phyloP scores from a whole-genome alignment of 148 eudicot genomes.

The Persicaria tinctoria region DNA sequence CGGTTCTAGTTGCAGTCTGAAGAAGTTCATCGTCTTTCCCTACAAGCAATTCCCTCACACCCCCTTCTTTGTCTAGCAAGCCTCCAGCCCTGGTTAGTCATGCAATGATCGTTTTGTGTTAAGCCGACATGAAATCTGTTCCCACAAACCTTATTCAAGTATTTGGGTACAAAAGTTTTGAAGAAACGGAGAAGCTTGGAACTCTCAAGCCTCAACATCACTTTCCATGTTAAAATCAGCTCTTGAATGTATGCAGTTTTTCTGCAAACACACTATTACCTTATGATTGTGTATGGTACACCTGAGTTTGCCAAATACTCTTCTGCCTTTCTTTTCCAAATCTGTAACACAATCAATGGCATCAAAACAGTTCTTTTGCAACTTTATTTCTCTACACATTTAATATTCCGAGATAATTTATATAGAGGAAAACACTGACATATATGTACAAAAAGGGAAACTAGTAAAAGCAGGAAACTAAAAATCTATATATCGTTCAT shows the following conservation, averaged over 20 bases:
- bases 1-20: slow-evolving; percentile 53
- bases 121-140: neutral
- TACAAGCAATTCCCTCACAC: slow-evolving; percentile 58
- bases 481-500: too few species aligned
- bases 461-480: too few species aligned
- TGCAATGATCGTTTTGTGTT: neutral
- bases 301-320: slow-evolving; percentile 92
- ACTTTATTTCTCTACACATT: too few species aligned
- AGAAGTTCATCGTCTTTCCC: slow-evolving; percentile 97
- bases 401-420: too few species aligned
- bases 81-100: slow-evolving; percentile 69
- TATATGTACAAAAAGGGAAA: too few species aligned
- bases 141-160: neutral
- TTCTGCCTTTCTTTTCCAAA: slow-evolving; percentile 96
- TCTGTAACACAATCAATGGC: slow-evolving; percentile 26
- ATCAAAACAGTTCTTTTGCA: neutral
- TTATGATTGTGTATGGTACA: slow-evolving; percentile 82
- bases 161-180: neutral
- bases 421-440: too few species aligned
- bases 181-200: neutral
- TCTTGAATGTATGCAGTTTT: neutral
- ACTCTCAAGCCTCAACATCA: neutral
- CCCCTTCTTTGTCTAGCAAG: slow-evolving; percentile 86
- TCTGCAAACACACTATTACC: slow-evolving; percentile 27
- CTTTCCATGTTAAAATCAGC: neutral